Percentiles rank a stretch among this genome's conserved stretches.
phyloP scores from a whole-genome alignment of 805 yeast species.

The Kuraishia cidri region DNA sequence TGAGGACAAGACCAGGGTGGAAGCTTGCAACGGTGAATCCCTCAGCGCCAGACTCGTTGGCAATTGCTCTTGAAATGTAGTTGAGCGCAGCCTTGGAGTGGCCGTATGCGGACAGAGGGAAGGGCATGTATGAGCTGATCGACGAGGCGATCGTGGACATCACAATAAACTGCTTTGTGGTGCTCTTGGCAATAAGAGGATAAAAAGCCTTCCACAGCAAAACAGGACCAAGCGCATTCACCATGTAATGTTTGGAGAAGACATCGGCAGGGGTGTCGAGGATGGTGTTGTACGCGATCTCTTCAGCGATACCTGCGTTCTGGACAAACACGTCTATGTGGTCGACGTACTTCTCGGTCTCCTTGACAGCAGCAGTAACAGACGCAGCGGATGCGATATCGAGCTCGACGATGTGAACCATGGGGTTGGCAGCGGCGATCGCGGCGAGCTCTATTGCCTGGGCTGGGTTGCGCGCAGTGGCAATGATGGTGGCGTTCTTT shows the following conservation, averaged over 20 bases:
- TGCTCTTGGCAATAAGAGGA: conserved; percentile 11
- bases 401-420: background rate
- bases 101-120: conserved; percentile 18
- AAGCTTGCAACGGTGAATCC: conserved; percentile 19
- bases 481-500: background rate
- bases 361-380: background rate
- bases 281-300: background rate
- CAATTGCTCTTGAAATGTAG: conserved; percentile 16
- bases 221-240: conserved; percentile 17
- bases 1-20: conserved; percentile 30
- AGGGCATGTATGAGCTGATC: conserved; percentile 8
- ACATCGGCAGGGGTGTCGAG: background rate
- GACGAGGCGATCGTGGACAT: conserved; percentile 18
- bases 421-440: background rate
- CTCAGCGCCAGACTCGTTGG: conserved; percentile 14
- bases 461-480: conserved; percentile 1
- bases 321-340: background rate
- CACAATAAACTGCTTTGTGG: conserved; percentile 14
- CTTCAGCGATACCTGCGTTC: background rate
- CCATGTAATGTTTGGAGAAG: conserved; percentile 7
- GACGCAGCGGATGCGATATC: background rate
- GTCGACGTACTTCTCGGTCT: background rate
- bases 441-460: background rate
- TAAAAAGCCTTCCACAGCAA: conserved; percentile 9
- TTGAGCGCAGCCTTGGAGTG: conserved; percentile 28